Evolutionary conservation across 1,284 basidiomycete species (phyloP), one percentile per base, ranked within the genome.

Genomic region (Ganoderma lingzhi): DNA sequence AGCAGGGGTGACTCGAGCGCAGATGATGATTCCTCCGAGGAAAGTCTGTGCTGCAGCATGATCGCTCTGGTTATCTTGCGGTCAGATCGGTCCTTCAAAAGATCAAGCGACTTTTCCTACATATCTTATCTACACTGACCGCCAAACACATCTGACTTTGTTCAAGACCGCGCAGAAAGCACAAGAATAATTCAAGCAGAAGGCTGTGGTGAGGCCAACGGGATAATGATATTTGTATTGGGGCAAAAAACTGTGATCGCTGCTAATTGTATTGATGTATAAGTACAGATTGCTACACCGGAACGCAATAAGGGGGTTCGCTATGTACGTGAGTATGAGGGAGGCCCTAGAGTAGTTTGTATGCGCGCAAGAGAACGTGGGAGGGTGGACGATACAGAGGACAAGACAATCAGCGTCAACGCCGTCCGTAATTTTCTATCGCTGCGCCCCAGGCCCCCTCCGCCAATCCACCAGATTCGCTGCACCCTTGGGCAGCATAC

Each of bases 281-380:
- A 44, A 59, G 66, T 73, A 73, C 72, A 73, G 30, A 67, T 71
- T 73, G 72, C 70, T 73, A 73, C 72, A 73, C 32, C 39, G 44
- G 60, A 60, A 60, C 64, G 64, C 64, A 70, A 70, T 71, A 71
- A 68, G 42, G 37, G 37, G 37, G 55, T 51, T 55, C 64, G 68
- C 64, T 71, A 73, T 73, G 71, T 73, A 71, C 55, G 68, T 73
- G 64, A 73, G 72, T 73, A 73, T 56, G 56, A 45, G 41, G 58
- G 56, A 45, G 41, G 58, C 62, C 68, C 42, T 73, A 73, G 66
- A 63, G 67, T 73, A 73, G 64, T 39, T 42, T 70, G 66, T 51
- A 35, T 58, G 44, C 42, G 35, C 59, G 66, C 30, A 68, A 73
- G 68, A 32, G 72, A 73, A 39, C 30, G 72, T 73, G 53, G 35